These are phyloP conservation scores for Priceomyces carsonii DNA, from an alignment of 805 yeast genomes.

Conservation along the genomic window DNA sequence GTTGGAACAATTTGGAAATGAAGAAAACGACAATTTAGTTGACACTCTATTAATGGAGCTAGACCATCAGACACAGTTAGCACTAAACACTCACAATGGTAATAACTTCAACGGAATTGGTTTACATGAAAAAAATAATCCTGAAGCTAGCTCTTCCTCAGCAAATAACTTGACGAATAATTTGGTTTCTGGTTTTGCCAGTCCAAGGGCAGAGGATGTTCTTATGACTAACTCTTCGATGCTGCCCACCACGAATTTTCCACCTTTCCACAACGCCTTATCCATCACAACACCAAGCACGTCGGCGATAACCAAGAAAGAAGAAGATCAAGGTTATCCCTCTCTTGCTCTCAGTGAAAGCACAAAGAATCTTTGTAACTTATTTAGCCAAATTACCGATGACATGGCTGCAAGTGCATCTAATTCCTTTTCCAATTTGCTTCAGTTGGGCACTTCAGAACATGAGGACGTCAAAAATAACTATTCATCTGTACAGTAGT, in stretches of 20 bases:
- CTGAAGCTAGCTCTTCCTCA: too few relatives aligned
- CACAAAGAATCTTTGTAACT: slow-evolving; percentile 29
- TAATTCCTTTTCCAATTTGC: slow-evolving; percentile 21
- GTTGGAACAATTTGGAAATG: slow-evolving; percentile 1
- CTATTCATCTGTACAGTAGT: background rate
- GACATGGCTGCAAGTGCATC: slow-evolving; percentile 17
- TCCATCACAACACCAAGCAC: background rate
- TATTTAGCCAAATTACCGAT: slow-evolving; percentile 28
- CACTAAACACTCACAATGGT: background rate
- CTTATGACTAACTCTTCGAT: slow-evolving; percentile 3
- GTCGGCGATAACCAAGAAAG: slow-evolving; percentile 7
- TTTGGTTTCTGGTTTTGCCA: too few relatives aligned
- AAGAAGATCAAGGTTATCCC: slow-evolving; percentile 11
- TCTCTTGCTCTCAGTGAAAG: slow-evolving; percentile 25
- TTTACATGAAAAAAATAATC: too few relatives aligned
- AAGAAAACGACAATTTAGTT: slow-evolving; percentile 8
- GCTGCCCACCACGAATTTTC: slow-evolving; percentile 2
- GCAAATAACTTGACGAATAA: too few relatives aligned
- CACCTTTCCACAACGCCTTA: slow-evolving; percentile 1
- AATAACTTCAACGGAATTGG: too few relatives aligned
- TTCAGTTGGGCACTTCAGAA: slow-evolving; percentile 17
- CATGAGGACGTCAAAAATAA: slow-evolving; percentile 1
- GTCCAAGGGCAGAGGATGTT: slow-evolving; percentile 3
- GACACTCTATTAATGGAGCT: slow-evolving; percentile 4
- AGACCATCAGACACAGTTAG: slow-evolving; percentile 3